These are phyloP conservation scores for Plantago lanceolata DNA, from an alignment of 305 asterid species.

Conservation along the genomic window DNA sequence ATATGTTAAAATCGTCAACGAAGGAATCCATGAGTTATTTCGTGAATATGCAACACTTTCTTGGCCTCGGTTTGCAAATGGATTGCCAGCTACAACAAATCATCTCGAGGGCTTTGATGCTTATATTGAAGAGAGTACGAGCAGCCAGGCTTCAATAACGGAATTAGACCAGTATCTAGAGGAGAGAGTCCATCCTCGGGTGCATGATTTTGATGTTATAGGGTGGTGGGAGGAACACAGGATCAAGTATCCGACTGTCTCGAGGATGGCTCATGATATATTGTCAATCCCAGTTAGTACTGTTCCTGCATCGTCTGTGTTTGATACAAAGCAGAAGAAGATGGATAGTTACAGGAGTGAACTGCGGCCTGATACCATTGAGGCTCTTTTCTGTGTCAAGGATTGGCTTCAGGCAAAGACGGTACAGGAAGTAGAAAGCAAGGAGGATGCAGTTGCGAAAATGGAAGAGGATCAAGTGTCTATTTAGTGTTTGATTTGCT, in stretches of 20 bases:
- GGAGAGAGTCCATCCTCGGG: constrained; percentile 54
- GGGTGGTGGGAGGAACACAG: constrained; percentile 65
- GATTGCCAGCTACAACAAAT: constrained; percentile 33
- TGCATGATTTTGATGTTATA: constrained; percentile 51
- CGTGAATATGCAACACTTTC: constrained; percentile 64
- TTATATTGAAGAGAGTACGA: constrained; percentile 48
- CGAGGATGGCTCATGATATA: constrained; percentile 60
- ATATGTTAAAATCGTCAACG: constrained; percentile 57
- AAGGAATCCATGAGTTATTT: constrained; percentile 79
- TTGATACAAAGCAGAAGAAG: constrained; percentile 44
- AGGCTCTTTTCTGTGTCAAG: constrained; percentile 58
- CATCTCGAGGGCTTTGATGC: constrained; percentile 50
- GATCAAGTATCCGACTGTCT: constrained; percentile 51
- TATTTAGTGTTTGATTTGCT: too few relatives aligned
- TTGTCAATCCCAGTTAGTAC: constrained; percentile 53
- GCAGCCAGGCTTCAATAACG: constrained; percentile 38
- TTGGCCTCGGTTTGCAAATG: constrained; percentile 56
- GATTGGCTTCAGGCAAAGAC: constrained; percentile 44
- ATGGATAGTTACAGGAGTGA: constrained; percentile 61
- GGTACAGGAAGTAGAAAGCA: too few relatives aligned
- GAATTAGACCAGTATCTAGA: constrained; percentile 62
- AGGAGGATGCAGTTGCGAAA: too few relatives aligned
- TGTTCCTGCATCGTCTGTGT: constrained; percentile 36
- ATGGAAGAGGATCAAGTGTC: not conserved
- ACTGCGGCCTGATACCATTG: constrained; percentile 52